A percentile compares a stretch with the other conserved stretches of the same genome.
Conservation (phyloP, 1,284 basidiomycete genomes). For the Fomitopsis pinicola region DNA sequence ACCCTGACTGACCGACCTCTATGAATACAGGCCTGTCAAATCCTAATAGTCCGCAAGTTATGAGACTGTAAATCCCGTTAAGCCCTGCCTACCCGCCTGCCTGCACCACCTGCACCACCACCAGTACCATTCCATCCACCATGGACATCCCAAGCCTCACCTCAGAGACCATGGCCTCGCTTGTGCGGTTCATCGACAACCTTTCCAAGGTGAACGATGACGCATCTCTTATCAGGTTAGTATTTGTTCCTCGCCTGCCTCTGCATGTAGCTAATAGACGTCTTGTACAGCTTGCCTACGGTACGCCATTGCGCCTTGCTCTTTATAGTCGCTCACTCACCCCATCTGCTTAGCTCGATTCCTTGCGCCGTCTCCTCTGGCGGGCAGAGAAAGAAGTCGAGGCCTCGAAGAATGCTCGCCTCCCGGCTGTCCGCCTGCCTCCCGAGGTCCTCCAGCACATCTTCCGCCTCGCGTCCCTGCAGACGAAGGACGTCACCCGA, state of each 20-base stretch:
- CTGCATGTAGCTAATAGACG: background rate
- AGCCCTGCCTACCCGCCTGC: background rate
- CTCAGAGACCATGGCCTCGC: background rate
- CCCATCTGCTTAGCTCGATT: background rate
- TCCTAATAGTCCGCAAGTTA: no score
- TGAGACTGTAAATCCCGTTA: background rate
- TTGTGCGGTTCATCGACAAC: background rate
- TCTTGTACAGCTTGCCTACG: background rate
- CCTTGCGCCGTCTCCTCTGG: background rate
- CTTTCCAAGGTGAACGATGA: background rate
- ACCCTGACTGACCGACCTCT: no score
- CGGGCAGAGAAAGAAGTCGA: background rate
- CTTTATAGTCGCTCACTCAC: background rate
- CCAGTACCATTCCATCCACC: background rate
- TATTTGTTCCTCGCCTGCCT: background rate
- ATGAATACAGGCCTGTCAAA: no score
- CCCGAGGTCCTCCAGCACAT: background rate
- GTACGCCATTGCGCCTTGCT: background rate
- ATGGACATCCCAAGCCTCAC: background rate
- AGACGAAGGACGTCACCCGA: background rate
- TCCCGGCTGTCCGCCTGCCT: background rate
- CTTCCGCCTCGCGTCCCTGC: background rate
- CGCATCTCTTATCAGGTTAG: background rate
- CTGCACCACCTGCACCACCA: background rate
- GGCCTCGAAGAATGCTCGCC: background rate